These are phyloP conservation scores for Solanum chacoense DNA, from an alignment of 305 asterid species.

Conservation along the genomic window DNA sequence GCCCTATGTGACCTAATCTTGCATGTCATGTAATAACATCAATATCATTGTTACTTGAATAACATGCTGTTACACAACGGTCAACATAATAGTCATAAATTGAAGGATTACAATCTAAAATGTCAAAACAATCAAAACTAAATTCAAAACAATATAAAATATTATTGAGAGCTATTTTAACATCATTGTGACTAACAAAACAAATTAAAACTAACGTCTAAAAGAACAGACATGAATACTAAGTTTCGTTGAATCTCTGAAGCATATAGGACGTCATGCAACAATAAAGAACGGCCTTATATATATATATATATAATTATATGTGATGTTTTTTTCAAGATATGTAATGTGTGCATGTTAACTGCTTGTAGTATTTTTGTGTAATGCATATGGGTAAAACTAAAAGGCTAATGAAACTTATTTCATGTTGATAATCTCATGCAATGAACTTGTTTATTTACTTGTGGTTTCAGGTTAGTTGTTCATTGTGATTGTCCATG, in stretches of 20 bases:
- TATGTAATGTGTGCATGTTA: background rate
- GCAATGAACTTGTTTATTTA: background rate
- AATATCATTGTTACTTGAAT: background rate
- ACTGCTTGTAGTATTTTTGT: background rate
- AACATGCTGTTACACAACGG: background rate
- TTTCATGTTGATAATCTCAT: too few relatives aligned
- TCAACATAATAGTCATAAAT: background rate
- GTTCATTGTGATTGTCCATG: background rate
- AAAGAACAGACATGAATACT: background rate
- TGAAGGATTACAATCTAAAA: background rate
- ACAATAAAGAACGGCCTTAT: background rate
- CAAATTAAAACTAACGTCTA: background rate
- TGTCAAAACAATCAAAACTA: too few relatives aligned
- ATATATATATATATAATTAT: too few relatives aligned
- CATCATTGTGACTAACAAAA: background rate
- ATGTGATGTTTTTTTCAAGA: background rate
- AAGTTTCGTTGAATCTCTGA: background rate
- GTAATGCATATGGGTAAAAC: background rate
- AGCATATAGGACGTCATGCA: background rate
- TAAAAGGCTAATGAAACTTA: background rate
- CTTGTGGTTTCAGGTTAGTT: background rate
- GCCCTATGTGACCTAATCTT: background rate
- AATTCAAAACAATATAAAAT: too few relatives aligned
- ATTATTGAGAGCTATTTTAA: too few relatives aligned
- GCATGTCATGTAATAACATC: background rate